Evolutionary conservation across 169 alveolate species (phyloP).

Genomic region (Neospora caninum): DNA sequence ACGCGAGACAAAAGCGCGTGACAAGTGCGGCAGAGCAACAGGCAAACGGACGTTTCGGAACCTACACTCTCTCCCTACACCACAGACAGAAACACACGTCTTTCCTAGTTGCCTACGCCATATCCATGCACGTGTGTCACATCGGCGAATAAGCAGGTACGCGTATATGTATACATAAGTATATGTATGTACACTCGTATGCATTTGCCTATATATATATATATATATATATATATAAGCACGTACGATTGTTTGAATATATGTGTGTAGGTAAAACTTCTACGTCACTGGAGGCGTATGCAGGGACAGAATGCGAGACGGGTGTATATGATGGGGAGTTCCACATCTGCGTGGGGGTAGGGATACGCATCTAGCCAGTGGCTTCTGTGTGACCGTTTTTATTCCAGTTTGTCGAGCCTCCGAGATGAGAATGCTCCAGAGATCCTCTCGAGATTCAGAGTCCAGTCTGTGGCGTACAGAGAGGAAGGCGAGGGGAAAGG

Average conservation of each 20-base stretch:
- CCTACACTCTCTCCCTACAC: background rate
- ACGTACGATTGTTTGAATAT: background rate
- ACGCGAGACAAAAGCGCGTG: background rate
- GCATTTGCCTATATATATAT: background rate
- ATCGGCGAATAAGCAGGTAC: too few species aligned
- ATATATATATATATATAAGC: background rate
- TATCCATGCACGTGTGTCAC: background rate
- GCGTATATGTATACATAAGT: background rate
- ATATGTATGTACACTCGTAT: too few species aligned
- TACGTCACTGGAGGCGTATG: too few species aligned
- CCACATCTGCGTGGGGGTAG: background rate
- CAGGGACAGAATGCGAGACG: too few species aligned
- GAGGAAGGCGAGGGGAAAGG: conserved; percentile 18
- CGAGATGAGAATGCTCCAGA: too few species aligned
- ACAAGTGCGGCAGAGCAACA: background rate
- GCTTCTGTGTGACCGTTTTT: too few species aligned
- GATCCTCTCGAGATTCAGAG: background rate
- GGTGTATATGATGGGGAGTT: too few species aligned
- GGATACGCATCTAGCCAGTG: too few species aligned
- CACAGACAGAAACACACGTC: background rate
- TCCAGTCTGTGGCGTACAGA: background rate
- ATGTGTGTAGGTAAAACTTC: background rate
- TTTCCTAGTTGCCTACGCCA: background rate
- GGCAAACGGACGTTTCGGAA: background rate
- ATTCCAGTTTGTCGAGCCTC: too few species aligned